These are phyloP conservation scores for Lactifluus volemus DNA, from an alignment of 768 basidiomycete genomes.

Conservation along the genomic window DNA sequence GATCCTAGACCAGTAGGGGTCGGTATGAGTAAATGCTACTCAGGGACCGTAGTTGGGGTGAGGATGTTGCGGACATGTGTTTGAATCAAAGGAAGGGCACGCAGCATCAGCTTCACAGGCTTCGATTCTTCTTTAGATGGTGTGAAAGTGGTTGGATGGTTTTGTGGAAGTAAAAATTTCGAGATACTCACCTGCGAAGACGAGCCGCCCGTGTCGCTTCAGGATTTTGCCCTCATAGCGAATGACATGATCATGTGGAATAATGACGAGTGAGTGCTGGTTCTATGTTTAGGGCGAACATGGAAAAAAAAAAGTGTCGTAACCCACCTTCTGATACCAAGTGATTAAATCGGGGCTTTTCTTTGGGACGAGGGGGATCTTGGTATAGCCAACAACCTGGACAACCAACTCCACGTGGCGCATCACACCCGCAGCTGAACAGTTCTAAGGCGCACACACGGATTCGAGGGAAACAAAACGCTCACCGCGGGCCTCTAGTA, in stretches of 20 bases:
- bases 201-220: conserved; percentile 56
- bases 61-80: conserved; percentile 15
- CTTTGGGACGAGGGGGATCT: conserved; percentile 19
- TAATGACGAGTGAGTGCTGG: conserved; percentile 64
- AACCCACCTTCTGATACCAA: conserved; percentile 67
- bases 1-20: neutral
- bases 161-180: neutral
- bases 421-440: conserved; percentile 42
- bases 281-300: conserved; percentile 4
- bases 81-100: conserved; percentile 18
- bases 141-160: neutral
- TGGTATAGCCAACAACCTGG: conserved; percentile 18
- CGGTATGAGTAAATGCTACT: neutral
- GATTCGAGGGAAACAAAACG: conserved; percentile 5
- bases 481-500: conserved; percentile 65
- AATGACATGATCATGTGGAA: conserved; percentile 55
- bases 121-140: conserved; percentile 49
- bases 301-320: neutral
- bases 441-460: neutral
- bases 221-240: conserved; percentile 33
- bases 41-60: neutral
- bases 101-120: conserved; percentile 64
- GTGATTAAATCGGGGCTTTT: conserved; percentile 11
- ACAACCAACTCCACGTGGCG: conserved; percentile 25
- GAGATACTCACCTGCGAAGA: conserved; percentile 47